A percentile compares a stretch with the other conserved stretches of the same genome.
phyloP scores from a whole-genome alignment of 805 yeast species.

The Cyberlindnera samutprakarnensis region DNA sequence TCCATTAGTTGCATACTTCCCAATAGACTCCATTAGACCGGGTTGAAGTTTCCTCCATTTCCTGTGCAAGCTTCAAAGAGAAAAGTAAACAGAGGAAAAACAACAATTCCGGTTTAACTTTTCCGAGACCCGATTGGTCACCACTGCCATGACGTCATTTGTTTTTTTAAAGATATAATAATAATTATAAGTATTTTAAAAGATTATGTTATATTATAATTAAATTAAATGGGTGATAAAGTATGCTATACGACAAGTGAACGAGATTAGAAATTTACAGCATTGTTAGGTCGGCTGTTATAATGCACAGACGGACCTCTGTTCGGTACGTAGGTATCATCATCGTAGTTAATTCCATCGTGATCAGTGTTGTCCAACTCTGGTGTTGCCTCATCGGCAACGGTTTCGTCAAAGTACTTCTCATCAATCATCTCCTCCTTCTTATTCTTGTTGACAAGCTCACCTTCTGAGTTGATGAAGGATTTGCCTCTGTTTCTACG shows the following conservation, averaged over 20 bases:
- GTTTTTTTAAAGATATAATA: too few relatives aligned
- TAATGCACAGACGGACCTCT: slow-evolving; percentile 6
- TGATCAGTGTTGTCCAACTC: background rate
- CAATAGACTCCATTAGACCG: too few relatives aligned
- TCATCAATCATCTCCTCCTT: slow-evolving; percentile 22
- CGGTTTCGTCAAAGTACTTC: slow-evolving; percentile 20
- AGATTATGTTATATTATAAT: too few relatives aligned
- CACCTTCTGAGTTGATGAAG: slow-evolving; percentile 23
- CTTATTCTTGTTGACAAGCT: slow-evolving; percentile 13
- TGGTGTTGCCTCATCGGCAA: background rate
- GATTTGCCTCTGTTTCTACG: slow-evolving; percentile 9
- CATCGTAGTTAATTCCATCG: too few relatives aligned
- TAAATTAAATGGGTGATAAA: background rate
- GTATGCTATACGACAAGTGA: background rate
- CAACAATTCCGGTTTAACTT: too few relatives aligned
- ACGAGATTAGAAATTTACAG: background rate
- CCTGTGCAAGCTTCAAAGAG: too few relatives aligned
- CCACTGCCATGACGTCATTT: too few relatives aligned
- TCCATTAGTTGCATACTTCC: too few relatives aligned
- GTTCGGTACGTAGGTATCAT: slow-evolving; percentile 14
- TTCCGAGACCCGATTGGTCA: too few relatives aligned
- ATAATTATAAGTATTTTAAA: too few relatives aligned
- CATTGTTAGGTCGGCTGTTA: slow-evolving; percentile 2
- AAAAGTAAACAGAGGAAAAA: too few relatives aligned
- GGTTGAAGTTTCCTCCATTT: too few relatives aligned